Conservation (phyloP, 495 filamentous ascomycete species). For the Hyaloscypha variabilis region DNA sequence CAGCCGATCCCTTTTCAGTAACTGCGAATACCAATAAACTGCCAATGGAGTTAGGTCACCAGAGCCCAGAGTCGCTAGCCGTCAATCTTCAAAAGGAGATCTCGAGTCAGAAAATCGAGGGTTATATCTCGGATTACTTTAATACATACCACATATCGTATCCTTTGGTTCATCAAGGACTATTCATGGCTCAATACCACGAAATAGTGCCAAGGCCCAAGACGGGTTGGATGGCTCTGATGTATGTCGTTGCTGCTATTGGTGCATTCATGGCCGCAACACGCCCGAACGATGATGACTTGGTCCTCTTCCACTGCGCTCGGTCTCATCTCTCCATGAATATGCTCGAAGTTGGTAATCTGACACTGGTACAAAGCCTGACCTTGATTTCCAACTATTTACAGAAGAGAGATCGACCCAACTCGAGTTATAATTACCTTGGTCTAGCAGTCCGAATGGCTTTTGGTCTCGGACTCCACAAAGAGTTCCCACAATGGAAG, state of each 20-base stretch:
- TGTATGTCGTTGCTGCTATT: slow-evolving; percentile 53
- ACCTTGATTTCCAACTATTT: slow-evolving; percentile 53
- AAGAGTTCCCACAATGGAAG: slow-evolving; percentile 57
- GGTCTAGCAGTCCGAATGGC: slow-evolving; percentile 54
- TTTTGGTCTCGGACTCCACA: slow-evolving; percentile 56
- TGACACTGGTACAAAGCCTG: slow-evolving; percentile 53
- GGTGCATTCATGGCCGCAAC: slow-evolving; percentile 51
- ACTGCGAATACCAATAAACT: too few species aligned
- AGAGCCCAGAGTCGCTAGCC: too few species aligned
- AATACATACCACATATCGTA: slow-evolving; percentile 55
- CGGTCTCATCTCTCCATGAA: background rate
- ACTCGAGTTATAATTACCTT: slow-evolving; percentile 56
- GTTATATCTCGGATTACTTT: slow-evolving; percentile 54
- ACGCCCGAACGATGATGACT: slow-evolving; percentile 18
- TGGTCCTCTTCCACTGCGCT: background rate
- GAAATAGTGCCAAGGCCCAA: slow-evolving; percentile 53
- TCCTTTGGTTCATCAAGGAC: slow-evolving; percentile 56
- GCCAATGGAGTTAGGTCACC: too few species aligned
- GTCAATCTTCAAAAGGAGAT: background rate
- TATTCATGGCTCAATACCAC: slow-evolving; percentile 55
- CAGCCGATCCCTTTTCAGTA: background rate
- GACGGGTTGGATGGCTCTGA: slow-evolving; percentile 50
- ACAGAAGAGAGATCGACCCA: slow-evolving; percentile 58
- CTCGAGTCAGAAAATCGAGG: background rate
- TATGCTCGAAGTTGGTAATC: slow-evolving; percentile 51